Conservation (phyloP, 78 protist genomes). For the Planoprotostelium fungivorum region DNA sequence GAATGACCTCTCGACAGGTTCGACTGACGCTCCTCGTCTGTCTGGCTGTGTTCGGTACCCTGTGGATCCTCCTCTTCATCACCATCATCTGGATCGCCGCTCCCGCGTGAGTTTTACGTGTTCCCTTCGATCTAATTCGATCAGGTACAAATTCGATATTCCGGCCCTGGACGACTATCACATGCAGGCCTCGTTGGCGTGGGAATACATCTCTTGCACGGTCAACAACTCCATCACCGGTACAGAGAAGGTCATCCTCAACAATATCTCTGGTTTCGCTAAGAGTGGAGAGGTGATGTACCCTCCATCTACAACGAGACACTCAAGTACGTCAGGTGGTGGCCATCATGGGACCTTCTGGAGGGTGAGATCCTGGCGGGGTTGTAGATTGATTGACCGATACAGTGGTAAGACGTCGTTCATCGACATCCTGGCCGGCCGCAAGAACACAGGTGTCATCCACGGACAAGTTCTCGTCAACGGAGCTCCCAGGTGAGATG, state of each 20-base stretch:
- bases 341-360: conserved; percentile 60
- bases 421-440: conserved; percentile 53
- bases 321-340: conserved; percentile 46
- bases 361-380: neutral
- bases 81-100: neutral
- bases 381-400: neutral
- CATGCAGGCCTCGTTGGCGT: neutral
- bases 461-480: conserved; percentile 32
- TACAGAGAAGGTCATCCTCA: conserved; percentile 6
- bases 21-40: neutral
- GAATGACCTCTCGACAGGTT: too few relatives aligned
- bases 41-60: neutral
- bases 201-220: conserved; percentile 12
- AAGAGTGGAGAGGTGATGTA: neutral
- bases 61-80: neutral
- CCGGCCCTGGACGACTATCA: neutral
- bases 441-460: conserved; percentile 56
- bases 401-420: conserved; percentile 48
- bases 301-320: neutral
- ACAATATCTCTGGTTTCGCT: conserved; percentile 33
- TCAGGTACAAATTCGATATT: neutral
- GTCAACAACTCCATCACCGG: neutral
- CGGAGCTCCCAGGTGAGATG: conserved; percentile 29
- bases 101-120: neutral
- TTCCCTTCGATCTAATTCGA: neutral